Evolutionary conservation across 257 asterid genomes (phyloP), one percentile per base, ranked within the genome.

Genomic region (Paulownia fortunei): DNA sequence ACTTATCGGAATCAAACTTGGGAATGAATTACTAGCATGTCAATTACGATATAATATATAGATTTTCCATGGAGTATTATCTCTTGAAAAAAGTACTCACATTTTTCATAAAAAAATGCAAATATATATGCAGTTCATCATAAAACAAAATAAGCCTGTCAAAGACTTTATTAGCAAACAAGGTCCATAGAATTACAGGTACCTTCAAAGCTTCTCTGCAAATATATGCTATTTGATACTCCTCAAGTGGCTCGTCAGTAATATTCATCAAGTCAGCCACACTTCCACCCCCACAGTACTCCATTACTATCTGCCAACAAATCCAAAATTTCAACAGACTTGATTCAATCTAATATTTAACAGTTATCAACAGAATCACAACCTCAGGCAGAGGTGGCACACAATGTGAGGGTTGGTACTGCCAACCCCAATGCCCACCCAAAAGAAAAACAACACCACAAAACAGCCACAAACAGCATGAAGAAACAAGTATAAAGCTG

Each of bases 221-320:
- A 74, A 95, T 89, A 82, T 74, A 95, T 65, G 98, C 97, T 83
- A 95, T 95, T 77, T 95, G 99, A 84, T 56, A 79, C 90, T 95
- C 98, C 86, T 95, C 99, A 73, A 95, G 88, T 76, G 99, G 72
- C 81, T 92, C 98, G 8, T 95, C 97, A 4, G 93, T 91, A 59
- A 90, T 92, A 73, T 87, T 95, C 97, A 95, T 95, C 79, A 95
- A 88, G 87, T 93, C 99, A 78, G 99, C 96, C 78, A 95, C 98
- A 85, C 98, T 95, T 76, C 99, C 99, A 79, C 99, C 98, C 63
- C 98, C 99, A 83, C 99, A 95, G 78, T 95, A 93, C 87, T 95
- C 99, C 98, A 93, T 95, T 73, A 95, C 99, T 76, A 95, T 95
- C 99, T 95, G 99, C 79, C 86, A 86, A 76, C n/a, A 86, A 77